phyloP scores from a whole-genome alignment of 345 rosid species.

The Populus pruinosa region DNA sequence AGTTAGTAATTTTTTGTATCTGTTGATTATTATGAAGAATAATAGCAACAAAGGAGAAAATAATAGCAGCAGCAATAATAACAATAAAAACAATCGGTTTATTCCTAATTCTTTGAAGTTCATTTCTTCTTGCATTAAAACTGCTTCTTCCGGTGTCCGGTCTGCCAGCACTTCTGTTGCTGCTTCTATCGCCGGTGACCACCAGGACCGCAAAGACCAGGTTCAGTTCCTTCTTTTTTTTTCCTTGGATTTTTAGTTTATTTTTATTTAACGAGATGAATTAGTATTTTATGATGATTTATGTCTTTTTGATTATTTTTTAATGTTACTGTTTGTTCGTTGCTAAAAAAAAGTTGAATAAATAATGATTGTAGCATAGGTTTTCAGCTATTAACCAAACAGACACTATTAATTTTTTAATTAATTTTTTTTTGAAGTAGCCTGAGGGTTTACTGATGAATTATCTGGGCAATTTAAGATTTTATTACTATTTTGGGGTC shows the following conservation, averaged over 20 bases:
- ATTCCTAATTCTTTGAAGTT: conserved; percentile 77
- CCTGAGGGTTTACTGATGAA: not conserved
- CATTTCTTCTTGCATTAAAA: conserved; percentile 76
- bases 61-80: conserved; percentile 21
- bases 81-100: conserved; percentile 42
- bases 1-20: not conserved
- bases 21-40: conserved; percentile 58
- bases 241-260: too few relatives aligned
- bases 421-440: not conserved
- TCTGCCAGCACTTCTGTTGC: conserved; percentile 84
- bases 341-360: conserved; percentile 4
- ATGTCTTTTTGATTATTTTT: not conserved
- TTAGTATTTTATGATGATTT: not conserved
- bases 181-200: conserved; percentile 67
- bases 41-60: conserved; percentile 32
- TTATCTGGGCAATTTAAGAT: not conserved
- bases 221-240: conserved; percentile 26
- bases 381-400: not conserved
- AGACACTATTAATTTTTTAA: not conserved
- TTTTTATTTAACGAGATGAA: not conserved
- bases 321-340: conserved; percentile 10
- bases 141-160: conserved; percentile 94
- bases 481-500: not conserved
- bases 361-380: not conserved
- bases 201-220: conserved; percentile 67